Evolutionary conservation across 2,329 filamentous ascomycete species (phyloP), one percentile per base, ranked within the genome.

Genomic region (Neopestalotiopsis rosae): DNA sequence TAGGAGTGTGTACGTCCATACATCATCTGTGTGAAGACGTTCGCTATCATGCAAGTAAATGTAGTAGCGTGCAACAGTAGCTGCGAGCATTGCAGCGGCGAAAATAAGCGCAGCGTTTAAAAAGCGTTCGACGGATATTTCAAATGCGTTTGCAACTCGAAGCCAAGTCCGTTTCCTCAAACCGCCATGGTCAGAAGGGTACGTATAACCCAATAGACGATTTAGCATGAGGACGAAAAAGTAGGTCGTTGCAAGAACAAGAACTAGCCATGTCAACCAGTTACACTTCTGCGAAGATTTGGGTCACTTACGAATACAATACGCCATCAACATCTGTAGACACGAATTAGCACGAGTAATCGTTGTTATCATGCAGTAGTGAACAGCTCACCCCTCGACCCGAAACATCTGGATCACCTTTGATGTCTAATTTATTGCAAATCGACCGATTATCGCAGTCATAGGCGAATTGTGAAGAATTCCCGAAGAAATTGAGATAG

Each of bases 201-300:
- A 7, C 14, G 12, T 3, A 1, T 1, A 3, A 1, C 24, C 20
- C 0, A 58, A 5, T 1, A 24, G 24, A 4, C 24, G 20, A 30
- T 30, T 28, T 4, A 49, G 14, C 14, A 2, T 4, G 4, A 58
- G 20, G 0, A 12, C 20, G 10, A 58, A 12, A 20, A 58, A 58
- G 20, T 58, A 58, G 2, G 30, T 5, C 13, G 56, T 58, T 20
- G 56, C 20, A 0, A 58, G 20, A 3, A 0, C 3, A 4, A 20
- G 17, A 58, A 32, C 56, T 58, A 2, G 7, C 9, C 1, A 13
- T 13, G 20, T 58, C 14, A 58, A 20, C 20, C 12, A 17, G 5
- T 1, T 28, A 7, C 0, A 12, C 17, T 13, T 12, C 13, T 12
- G 20, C 6, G 20, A 5, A 5, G 7, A 45, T 6, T 49, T 1